A percentile compares a stretch with the other conserved stretches of the same genome.
These are phyloP conservation scores for Alternaria solani DNA, from an alignment of 2,329 filamentous ascomycete genomes.

Conservation along the genomic window DNA sequence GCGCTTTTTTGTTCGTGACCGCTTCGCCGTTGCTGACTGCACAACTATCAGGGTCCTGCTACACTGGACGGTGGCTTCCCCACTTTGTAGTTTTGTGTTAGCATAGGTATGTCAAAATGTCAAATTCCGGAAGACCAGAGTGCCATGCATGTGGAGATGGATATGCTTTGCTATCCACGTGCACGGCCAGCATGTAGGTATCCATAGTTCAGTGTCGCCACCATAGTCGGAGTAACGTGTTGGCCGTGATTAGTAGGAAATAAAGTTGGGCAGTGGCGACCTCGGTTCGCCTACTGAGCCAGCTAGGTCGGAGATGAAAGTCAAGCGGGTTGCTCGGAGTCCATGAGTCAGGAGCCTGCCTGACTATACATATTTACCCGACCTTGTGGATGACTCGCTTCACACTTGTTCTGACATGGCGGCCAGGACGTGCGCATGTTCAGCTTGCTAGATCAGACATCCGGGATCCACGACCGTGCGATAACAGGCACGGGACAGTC, in stretches of 20 bases:
- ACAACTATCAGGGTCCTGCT: not conserved
- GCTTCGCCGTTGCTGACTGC: not conserved
- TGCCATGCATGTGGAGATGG: not conserved
- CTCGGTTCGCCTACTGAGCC: not conserved
- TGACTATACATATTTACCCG: not conserved
- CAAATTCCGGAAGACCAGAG: not conserved
- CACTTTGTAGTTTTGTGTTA: not conserved
- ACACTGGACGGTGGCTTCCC: not conserved
- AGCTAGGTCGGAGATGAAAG: constrained; percentile 1
- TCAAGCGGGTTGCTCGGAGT: not conserved
- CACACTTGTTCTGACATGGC: not conserved
- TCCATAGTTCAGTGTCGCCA: too few species aligned
- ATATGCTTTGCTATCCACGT: not conserved
- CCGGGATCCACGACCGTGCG: not conserved
- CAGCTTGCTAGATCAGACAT: not conserved
- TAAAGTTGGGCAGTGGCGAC: too few species aligned
- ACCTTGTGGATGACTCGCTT: not conserved
- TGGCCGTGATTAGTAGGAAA: too few species aligned
- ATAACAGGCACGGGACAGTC: not conserved
- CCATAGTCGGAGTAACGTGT: too few species aligned
- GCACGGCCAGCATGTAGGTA: too few species aligned
- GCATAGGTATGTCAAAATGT: not conserved
- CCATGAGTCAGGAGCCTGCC: not conserved
- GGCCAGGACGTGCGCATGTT: not conserved
- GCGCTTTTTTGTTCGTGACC: not conserved